These are phyloP conservation scores for Colletotrichum siamense DNA, from an alignment of 2,329 filamentous ascomycete species.

Conservation along the genomic window DNA sequence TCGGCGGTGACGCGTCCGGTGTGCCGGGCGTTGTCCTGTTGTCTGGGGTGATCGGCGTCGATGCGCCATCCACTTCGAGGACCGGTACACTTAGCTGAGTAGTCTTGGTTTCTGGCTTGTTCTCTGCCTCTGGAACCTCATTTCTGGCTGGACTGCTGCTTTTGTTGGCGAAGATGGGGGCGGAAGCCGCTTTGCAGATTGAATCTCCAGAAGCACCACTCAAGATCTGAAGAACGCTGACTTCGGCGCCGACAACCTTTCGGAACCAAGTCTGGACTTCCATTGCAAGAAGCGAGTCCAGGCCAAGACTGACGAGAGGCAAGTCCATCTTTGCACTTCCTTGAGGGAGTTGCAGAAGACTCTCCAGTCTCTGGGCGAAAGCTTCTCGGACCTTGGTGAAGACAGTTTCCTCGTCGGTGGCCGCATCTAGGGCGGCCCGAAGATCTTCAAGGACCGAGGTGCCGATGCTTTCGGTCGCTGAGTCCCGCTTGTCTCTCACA, in stretches of 20 bases:
- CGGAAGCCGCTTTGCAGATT: neutral
- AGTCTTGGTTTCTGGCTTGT: neutral
- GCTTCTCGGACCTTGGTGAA: neutral
- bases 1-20: neutral
- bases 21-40: neutral
- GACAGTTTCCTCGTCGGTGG: neutral
- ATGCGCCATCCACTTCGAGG: neutral
- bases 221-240: neutral
- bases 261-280: neutral
- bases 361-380: neutral
- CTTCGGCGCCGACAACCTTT: neutral
- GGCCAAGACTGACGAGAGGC: neutral
- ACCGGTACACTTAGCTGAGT: neutral
- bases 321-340: neutral
- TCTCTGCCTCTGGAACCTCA: accelerated
- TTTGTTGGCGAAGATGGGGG: neutral
- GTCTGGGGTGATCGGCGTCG: neutral
- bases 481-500: neutral
- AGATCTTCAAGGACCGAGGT: neutral
- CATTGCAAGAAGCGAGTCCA: neutral
- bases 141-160: accelerated
- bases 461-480: neutral
- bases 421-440: neutral
- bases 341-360: neutral
- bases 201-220: neutral